Evolutionary conservation across 441 rosid species (phyloP).

Genomic region (Metrosideros polymorpha): DNA sequence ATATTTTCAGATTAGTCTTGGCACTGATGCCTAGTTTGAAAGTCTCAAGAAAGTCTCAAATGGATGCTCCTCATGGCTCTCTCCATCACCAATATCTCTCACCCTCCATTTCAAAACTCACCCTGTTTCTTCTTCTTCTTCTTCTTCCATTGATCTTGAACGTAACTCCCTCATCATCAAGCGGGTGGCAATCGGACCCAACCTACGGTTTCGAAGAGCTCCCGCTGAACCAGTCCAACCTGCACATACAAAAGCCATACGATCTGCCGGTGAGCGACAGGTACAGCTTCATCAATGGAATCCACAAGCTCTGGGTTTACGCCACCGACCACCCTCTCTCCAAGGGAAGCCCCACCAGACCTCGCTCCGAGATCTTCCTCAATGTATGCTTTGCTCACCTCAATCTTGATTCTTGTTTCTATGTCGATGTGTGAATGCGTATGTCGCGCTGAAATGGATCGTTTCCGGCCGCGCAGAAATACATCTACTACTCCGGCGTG

Average conservation of each 20-base stretch:
- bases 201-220: neutral
- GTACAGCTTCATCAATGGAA: constrained; percentile 10
- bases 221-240: constrained; percentile 1
- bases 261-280: constrained; percentile 1
- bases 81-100: neutral
- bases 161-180: neutral
- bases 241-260: constrained; percentile 18
- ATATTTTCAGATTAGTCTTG: neutral
- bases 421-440: neutral
- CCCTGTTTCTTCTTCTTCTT: neutral
- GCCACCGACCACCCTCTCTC: constrained; percentile 23
- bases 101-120: neutral
- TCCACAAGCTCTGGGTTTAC: constrained; percentile 17
- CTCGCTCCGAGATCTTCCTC: constrained; percentile 18
- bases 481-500: constrained; percentile 16
- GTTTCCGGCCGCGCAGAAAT: constrained; percentile 5
- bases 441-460: neutral
- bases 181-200: neutral
- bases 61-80: neutral
- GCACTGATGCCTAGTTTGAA: neutral
- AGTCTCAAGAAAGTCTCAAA: neutral
- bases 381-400: neutral
- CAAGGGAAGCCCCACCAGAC: constrained; percentile 10
- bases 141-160: neutral
- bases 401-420: neutral